A percentile compares a stretch with the other conserved stretches of the same genome.
These are phyloP conservation scores for Albatrellus ellisii DNA, from an alignment of 768 basidiomycete genomes.

Conservation along the genomic window DNA sequence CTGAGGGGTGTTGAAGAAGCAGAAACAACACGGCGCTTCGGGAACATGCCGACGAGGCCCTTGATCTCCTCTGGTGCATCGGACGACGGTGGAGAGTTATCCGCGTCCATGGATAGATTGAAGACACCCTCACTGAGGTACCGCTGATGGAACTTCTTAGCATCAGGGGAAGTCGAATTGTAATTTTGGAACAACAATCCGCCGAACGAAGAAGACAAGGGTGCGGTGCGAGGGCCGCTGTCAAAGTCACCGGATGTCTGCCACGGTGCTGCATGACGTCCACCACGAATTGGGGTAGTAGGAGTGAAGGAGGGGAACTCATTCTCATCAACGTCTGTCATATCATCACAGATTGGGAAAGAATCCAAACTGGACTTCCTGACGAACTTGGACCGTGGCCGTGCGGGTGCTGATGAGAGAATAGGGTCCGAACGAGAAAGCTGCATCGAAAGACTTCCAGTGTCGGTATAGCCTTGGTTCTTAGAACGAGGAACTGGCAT, in stretches of 20 bases:
- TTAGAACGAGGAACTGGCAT: constrained; percentile 35
- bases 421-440: constrained; percentile 40
- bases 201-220: constrained; percentile 23
- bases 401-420: constrained; percentile 22
- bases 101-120: constrained; percentile 63
- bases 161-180: constrained; percentile 21
- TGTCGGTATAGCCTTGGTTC: constrained; percentile 3
- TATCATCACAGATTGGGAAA: constrained; percentile 68
- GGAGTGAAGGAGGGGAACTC: constrained; percentile 31
- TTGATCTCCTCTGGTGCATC: constrained; percentile 26
- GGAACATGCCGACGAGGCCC: constrained; percentile 20
- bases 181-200: constrained; percentile 33
- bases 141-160: constrained; percentile 33
- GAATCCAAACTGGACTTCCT: constrained; percentile 19
- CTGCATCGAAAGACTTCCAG: constrained; percentile 10
- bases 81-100: constrained; percentile 26
- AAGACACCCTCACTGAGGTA: constrained; percentile 68
- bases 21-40: constrained; percentile 10
- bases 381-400: constrained; percentile 22
- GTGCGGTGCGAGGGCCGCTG: constrained; percentile 36
- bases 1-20: constrained; percentile 8
- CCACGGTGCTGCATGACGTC: constrained; percentile 15
- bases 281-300: constrained; percentile 38
- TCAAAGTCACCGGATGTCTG: constrained; percentile 22
- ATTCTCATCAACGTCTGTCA: constrained; percentile 29